Evolutionary conservation across 768 basidiomycete genomes (phyloP).

Genomic region (Boletus sp.): DNA sequence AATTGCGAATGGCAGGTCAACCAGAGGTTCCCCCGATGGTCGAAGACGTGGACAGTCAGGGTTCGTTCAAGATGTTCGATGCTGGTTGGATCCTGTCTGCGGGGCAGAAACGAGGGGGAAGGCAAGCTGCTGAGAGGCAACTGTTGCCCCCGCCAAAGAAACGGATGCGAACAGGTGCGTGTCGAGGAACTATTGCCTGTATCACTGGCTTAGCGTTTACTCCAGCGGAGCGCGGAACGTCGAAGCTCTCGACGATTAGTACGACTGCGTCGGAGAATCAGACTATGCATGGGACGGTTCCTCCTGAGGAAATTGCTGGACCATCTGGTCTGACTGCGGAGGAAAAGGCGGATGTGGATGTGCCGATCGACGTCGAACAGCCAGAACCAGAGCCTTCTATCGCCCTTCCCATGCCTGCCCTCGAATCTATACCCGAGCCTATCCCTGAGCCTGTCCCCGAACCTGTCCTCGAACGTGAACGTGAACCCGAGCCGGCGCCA

Average conservation of each 20-base stretch:
- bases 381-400: constrained; percentile 3
- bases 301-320: constrained; percentile 25
- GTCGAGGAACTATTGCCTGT: background rate
- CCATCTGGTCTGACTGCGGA: constrained; percentile 23
- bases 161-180: constrained; percentile 44
- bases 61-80: constrained; percentile 80
- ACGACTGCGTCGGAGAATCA: constrained; percentile 47
- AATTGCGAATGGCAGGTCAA: constrained; percentile 23
- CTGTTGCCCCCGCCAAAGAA: constrained; percentile 53
- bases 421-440: background rate
- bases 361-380: constrained; percentile 14
- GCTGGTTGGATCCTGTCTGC: constrained; percentile 84
- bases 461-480: background rate
- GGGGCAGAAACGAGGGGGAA: constrained; percentile 63
- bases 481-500: background rate
- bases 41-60: constrained; percentile 65
- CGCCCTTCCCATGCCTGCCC: background rate
- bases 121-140: constrained; percentile 45
- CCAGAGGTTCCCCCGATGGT: constrained; percentile 54
- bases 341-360: constrained; percentile 16
- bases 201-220: background rate
- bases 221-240: constrained; percentile 34
- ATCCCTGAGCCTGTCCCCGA: background rate
- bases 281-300: constrained; percentile 28
- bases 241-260: constrained; percentile 46